A percentile compares a stretch with the other conserved stretches of the same genome.
Conservation (phyloP, 352 stramenopile genomes). For the Phytophthora fragariaefolia region DNA sequence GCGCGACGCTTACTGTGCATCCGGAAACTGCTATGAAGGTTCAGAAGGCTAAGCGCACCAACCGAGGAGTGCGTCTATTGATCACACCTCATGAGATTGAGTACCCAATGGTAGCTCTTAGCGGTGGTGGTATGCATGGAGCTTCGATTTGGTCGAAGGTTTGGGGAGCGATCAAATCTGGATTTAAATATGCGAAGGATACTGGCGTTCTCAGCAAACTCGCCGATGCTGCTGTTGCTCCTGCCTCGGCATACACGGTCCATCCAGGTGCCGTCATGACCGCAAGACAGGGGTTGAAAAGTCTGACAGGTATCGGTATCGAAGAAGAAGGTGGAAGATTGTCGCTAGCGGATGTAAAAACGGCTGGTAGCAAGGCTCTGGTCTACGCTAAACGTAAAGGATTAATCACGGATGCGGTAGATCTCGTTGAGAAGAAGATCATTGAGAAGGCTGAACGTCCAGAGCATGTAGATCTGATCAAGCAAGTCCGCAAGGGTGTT, state of each 20-base stretch:
- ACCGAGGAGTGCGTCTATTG: too few relatives aligned
- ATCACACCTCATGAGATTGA: too few relatives aligned
- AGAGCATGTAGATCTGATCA: conserved; percentile 8
- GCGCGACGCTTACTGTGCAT: too few relatives aligned
- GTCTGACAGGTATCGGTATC: not conserved
- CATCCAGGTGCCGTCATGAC: not conserved
- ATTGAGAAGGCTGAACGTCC: conserved; percentile 1
- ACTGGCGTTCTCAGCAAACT: not conserved
- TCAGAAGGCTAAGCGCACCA: too few relatives aligned
- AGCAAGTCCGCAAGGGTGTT: not conserved
- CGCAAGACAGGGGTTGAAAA: not conserved
- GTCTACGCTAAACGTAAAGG: conserved; percentile 8
- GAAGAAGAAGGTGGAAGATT: not conserved
- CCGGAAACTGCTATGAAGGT: too few relatives aligned
- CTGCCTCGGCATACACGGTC: not conserved
- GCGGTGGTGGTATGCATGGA: not conserved
- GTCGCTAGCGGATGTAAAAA: not conserved
- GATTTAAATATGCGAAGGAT: not conserved
- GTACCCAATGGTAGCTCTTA: too few relatives aligned
- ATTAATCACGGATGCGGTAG: not conserved
- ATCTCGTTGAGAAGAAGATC: not conserved
- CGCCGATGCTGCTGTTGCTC: not conserved
- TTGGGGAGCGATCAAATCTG: not conserved
- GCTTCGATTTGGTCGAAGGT: not conserved
- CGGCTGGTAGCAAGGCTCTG: not conserved